Conservation (phyloP, 768 basidiomycete species). For the Strobilomyces echinocephalus region DNA sequence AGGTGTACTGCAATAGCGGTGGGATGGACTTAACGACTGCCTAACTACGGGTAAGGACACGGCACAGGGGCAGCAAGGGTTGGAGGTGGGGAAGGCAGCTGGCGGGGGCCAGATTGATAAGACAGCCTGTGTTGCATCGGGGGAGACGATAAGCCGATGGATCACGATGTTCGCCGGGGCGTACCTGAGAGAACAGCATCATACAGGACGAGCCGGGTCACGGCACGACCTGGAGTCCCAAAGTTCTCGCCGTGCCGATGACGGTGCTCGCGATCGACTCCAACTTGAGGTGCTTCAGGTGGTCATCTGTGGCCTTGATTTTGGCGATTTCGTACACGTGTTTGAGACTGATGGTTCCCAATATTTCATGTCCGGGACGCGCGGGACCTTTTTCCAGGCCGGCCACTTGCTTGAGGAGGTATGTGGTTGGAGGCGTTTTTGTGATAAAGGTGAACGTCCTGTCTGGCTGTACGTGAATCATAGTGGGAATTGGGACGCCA, state of each 20-base stretch:
- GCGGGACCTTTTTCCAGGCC: conserved; percentile 89
- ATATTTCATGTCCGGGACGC: conserved; percentile 70
- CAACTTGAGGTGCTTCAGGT: conserved; percentile 79
- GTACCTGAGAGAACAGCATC: conserved; percentile 21
- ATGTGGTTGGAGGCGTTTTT: conserved; percentile 85
- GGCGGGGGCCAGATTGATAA: conserved; percentile 24
- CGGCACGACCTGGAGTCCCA: conserved; percentile 88
- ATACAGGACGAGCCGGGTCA: conserved; percentile 38
- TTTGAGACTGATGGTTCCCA: conserved; percentile 86
- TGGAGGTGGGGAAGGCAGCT: conserved; percentile 9
- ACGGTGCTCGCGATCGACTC: conserved; percentile 87
- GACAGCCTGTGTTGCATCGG: conserved; percentile 10
- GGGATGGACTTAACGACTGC: conserved; percentile 14
- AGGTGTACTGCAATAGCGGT: conserved; percentile 16
- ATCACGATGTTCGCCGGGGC: conserved; percentile 17
- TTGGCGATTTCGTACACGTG: conserved; percentile 98
- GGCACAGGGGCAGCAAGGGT: conserved; percentile 9
- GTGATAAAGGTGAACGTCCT: conserved; percentile 90
- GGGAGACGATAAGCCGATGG: conserved; percentile 21
- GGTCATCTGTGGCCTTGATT: conserved; percentile 89
- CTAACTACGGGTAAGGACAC: conserved; percentile 27
- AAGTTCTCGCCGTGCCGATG: conserved; percentile 80
- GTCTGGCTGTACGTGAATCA: conserved; percentile 91
- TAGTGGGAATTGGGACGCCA: conserved; percentile 85
- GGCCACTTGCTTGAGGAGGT: conserved; percentile 87